phyloP scores from a whole-genome alignment of 208 protist species.

The Trypanosoma lewisi region DNA sequence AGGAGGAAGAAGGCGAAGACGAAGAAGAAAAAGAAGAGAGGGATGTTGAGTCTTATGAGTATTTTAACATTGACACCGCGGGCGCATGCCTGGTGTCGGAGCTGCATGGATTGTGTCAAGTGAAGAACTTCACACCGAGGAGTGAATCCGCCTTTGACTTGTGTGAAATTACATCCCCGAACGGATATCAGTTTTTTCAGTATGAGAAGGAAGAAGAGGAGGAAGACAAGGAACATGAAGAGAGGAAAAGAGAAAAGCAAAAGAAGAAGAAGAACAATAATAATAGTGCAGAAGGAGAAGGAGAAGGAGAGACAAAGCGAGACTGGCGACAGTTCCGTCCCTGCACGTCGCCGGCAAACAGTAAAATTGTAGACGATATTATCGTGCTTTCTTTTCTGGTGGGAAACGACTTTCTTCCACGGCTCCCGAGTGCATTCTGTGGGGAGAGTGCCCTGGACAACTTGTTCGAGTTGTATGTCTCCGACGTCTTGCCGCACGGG shows the following conservation, averaged over 20 bases:
- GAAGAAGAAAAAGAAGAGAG: neutral
- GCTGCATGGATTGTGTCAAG: slow-evolving; percentile 56
- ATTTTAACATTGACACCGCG: slow-evolving; percentile 69
- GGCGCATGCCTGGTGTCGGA: slow-evolving; percentile 62
- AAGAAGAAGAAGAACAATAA: too few species aligned
- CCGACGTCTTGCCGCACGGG: slow-evolving; percentile 73
- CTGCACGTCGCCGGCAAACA: slow-evolving; percentile 60
- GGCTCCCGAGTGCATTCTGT: slow-evolving; percentile 71
- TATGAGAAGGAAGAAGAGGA: slow-evolving; percentile 2
- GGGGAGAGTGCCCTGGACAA: slow-evolving; percentile 77
- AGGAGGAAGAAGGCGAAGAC: neutral
- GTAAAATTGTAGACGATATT: slow-evolving; percentile 84
- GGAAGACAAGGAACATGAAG: neutral
- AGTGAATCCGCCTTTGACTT: slow-evolving; percentile 18
- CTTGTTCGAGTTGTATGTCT: slow-evolving; percentile 75
- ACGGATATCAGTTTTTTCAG: slow-evolving; percentile 60
- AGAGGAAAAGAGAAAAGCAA: neutral
- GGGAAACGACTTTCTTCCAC: slow-evolving; percentile 86
- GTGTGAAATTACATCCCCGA: slow-evolving; percentile 31
- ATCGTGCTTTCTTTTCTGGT: slow-evolving; percentile 73
- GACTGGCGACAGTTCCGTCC: slow-evolving; percentile 46
- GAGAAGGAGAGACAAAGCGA: too few species aligned
- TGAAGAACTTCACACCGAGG: slow-evolving; percentile 33
- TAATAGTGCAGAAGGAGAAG: neutral
- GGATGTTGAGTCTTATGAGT: too few species aligned